Evolutionary conservation across 768 basidiomycete species (phyloP), one percentile per base, ranked within the genome.

Genomic region (Mycena epipterygia): DNA sequence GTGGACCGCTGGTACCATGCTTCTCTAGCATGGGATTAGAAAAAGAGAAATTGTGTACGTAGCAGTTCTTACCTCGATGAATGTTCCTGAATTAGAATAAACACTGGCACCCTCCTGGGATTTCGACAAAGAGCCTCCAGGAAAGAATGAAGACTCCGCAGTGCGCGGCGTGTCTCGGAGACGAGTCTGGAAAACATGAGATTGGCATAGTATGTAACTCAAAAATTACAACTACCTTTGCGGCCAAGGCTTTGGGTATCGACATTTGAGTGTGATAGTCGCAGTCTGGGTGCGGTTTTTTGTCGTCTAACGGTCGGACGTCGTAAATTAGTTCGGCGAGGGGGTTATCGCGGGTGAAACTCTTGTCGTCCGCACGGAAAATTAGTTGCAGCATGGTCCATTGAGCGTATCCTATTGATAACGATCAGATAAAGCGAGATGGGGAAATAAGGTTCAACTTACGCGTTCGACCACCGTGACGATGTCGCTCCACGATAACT

Each of bases 371-470:
- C 11, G 5, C 29, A 19, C 33, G 7, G 30, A 58, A 69, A 4
- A 69, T 3, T 0, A 23, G 12, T 6, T 69, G 68, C 12, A 21
- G 19, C 4, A 69, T 57, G 1, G 68, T 21, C 68, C 68, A 63
- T 9, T 58, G 9, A 17, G 33, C 32, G 44, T 12, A 27, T 14
- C 42, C 68, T 69, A 58, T 37, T 23, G 9, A 57, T 7, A 12
- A n/a, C 9, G 17, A 25, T 52, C 17, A 51, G 27, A 48, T 17
- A 39, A 1, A 3, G 17, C 13, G 9, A 11, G 23, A 17, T n/a
- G 19, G 9, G 30, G 14, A 8, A 35, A n/a, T n/a, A n/a, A 44
- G 21, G 27, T 23, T 25, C n/a, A 60, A 70, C 68, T 42, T 35
- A 64, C 68, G 21, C 29, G 21, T 59, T 5, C 23, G 46, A n/a